These are phyloP conservation scores for Pyricularia grisea DNA, from an alignment of 2,329 filamentous ascomycete species.

Conservation along the genomic window DNA sequence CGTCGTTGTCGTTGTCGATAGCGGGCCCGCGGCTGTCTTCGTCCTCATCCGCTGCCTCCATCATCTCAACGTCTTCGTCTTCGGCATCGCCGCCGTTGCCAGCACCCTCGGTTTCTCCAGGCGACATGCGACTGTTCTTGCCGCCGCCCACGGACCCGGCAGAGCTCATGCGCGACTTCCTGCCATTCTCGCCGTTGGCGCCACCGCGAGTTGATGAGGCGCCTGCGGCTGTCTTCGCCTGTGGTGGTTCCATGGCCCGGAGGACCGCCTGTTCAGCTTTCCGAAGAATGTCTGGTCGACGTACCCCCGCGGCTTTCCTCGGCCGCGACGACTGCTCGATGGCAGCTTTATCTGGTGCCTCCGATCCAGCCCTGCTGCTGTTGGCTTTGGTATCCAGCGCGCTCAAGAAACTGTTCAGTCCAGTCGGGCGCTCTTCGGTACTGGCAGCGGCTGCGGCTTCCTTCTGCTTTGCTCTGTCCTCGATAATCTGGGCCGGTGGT, in stretches of 20 bases:
- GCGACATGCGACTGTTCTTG: conserved; percentile 30
- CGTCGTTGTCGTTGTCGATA: conserved; percentile 17
- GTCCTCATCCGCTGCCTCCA: conserved; percentile 25
- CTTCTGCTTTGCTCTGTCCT: conserved; percentile 26
- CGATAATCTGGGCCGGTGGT: conserved; percentile 36
- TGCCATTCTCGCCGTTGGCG: background rate
- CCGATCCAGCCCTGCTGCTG: conserved; percentile 11
- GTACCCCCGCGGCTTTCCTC: conserved; percentile 33
- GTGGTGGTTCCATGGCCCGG: conserved; percentile 36
- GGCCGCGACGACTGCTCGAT: conserved; percentile 24
- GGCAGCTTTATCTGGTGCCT: conserved; percentile 21
- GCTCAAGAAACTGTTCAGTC: conserved; percentile 5
- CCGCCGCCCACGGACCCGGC: conserved; percentile 31
- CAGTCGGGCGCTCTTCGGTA: conserved; percentile 14
- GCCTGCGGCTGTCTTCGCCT: conserved; percentile 6
- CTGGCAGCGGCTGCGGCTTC: conserved; percentile 28
- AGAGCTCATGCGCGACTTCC: conserved; percentile 41
- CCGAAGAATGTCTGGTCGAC: conserved; percentile 48
- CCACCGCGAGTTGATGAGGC: background rate
- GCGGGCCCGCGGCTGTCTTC: conserved; percentile 15
- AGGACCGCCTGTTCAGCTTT: conserved; percentile 51
- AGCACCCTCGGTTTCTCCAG: conserved; percentile 19
- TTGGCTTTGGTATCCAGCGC: conserved; percentile 1
- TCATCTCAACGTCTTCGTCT: conserved; percentile 35
- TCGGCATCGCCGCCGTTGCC: conserved; percentile 18